phyloP scores from a whole-genome alignment of 1,284 basidiomycete genomes.

The Rhizoctonia solani region DNA sequence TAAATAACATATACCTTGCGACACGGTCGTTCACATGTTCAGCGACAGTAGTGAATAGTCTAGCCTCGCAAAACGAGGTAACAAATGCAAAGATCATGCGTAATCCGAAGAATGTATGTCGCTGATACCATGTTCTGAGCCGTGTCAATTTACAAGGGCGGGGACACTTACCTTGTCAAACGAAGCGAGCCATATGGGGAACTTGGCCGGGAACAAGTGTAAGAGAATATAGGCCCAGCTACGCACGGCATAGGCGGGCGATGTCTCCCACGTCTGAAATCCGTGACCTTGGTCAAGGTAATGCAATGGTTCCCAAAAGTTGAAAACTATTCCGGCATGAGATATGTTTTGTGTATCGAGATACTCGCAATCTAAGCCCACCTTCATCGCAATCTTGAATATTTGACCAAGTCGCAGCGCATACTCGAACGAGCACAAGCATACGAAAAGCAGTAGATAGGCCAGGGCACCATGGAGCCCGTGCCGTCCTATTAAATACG shows the following conservation, averaged over 20 bases:
- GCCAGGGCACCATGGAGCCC: conserved; percentile 80
- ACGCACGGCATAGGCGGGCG: conserved; percentile 86
- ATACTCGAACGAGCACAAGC: conserved; percentile 78
- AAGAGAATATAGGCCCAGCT: conserved; percentile 92
- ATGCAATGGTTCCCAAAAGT: conserved; percentile 98
- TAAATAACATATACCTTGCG: conserved; percentile 88
- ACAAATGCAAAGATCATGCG: conserved; percentile 78
- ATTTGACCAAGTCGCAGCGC: conserved; percentile 94
- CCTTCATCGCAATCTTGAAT: conserved; percentile 98
- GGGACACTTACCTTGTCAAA: conserved; percentile 48
- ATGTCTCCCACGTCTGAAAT: conserved; percentile 98
- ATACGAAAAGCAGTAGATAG: conserved; percentile 84
- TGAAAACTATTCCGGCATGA: conserved; percentile 69
- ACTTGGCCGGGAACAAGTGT: conserved; percentile 52
- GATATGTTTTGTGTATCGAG: conserved; percentile 20
- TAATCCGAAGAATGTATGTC: conserved; percentile 86
- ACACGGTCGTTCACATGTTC: conserved; percentile 86
- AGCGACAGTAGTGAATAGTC: conserved; percentile 80
- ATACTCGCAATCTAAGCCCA: conserved; percentile 45
- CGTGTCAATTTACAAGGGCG: conserved; percentile 45
- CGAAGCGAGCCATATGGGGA: conserved; percentile 42
- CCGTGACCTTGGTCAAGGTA: conserved; percentile 81
- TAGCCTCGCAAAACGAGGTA: conserved; percentile 80
- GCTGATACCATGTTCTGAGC: conserved; percentile 50
- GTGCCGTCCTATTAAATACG: conserved; percentile 56